A percentile compares a stretch with the other conserved stretches of the same genome.
phyloP scores from a whole-genome alignment of 179 eudicot genomes.

The Spinacia oleracea region DNA sequence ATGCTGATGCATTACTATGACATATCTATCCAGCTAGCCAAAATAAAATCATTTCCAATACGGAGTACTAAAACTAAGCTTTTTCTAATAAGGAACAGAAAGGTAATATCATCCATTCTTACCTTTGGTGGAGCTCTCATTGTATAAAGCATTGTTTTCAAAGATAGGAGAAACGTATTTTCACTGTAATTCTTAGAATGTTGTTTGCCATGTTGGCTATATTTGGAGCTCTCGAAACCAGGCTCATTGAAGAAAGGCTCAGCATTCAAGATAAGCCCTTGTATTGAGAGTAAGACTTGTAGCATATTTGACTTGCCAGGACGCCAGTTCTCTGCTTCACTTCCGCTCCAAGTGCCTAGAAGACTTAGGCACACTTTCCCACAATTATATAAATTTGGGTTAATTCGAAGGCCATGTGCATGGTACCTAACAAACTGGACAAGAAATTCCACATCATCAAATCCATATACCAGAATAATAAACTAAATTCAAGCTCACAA shows the following conservation, averaged over 20 bases:
- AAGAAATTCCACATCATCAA: slow-evolving; percentile 17
- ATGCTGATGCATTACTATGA: neutral
- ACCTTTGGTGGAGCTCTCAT: slow-evolving; percentile 82
- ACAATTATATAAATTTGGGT: slow-evolving; percentile 68
- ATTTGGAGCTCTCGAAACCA: slow-evolving; percentile 42
- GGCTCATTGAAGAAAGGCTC: slow-evolving; percentile 87
- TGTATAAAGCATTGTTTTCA: slow-evolving; percentile 70
- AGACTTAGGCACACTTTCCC: slow-evolving; percentile 94
- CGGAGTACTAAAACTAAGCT: neutral
- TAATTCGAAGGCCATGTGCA: slow-evolving; percentile 77
- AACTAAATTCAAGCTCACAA: slow-evolving; percentile 8
- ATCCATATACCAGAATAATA: slow-evolving; percentile 7
- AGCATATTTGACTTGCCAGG: slow-evolving; percentile 70
- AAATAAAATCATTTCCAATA: neutral
- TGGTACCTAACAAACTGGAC: slow-evolving; percentile 67
- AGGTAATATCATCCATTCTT: neutral
- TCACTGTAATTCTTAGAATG: slow-evolving; percentile 53
- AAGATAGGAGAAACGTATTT: slow-evolving; percentile 45
- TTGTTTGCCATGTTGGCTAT: slow-evolving; percentile 35
- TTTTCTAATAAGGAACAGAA: neutral
- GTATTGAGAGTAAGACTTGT: slow-evolving; percentile 82
- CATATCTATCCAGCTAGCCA: no score
- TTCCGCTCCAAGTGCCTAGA: slow-evolving; percentile 76
- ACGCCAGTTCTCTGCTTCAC: slow-evolving; percentile 57
- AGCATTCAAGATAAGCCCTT: slow-evolving; percentile 72